Evolutionary conservation across 257 asterid species (phyloP), one percentile per base, ranked within the genome.

Genomic region (Hygrophila difformis): DNA sequence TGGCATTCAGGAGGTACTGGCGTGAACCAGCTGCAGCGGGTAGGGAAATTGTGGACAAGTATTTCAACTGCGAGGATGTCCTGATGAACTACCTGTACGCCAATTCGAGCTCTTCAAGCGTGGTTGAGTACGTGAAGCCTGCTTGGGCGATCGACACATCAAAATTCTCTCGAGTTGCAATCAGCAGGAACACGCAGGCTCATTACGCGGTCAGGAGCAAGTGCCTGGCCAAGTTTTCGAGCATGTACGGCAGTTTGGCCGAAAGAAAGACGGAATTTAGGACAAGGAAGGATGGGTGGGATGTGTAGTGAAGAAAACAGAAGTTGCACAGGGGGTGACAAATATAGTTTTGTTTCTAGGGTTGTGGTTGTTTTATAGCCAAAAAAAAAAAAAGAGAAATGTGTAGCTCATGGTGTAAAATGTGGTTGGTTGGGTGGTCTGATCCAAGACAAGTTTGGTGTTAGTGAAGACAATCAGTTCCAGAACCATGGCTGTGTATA

Each of bases 1-100:
- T 51, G 37, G 96, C 96, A 0, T 91, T 86, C 12, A 56, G 67
- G 70, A 80, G 82, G 73, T 91, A 91, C 38, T 86, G 95, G 96
- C 78, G 93, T 57, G 28, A 67, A 26, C 82, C 62, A 54, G 93
- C 83, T 1, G 70, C 23, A 37, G 48, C 51, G 0, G 96, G 96
- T n/a, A 54, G 99, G 39, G 73, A 45, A 11, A 26, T 76, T 56
- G 99, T 91, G 49, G 87, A 82, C 29, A 35, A 49, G n/a, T 59
- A 49, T n/a, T 91, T 91, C 43, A 91, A 91, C 59, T 91, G 99
- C 31, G 99, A 91, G 68, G 99, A 91, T 50, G 84, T 91, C 53
- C 60, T 86, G 69, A 60, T 91, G 92, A 91, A 91, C 66, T 86
- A 79, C 47, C 51, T 91, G 68, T 82, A 86, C 5, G 99, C 96